These are phyloP conservation scores for Limnanthes douglasii DNA, from an alignment of 345 rosid genomes.

Conservation along the genomic window DNA sequence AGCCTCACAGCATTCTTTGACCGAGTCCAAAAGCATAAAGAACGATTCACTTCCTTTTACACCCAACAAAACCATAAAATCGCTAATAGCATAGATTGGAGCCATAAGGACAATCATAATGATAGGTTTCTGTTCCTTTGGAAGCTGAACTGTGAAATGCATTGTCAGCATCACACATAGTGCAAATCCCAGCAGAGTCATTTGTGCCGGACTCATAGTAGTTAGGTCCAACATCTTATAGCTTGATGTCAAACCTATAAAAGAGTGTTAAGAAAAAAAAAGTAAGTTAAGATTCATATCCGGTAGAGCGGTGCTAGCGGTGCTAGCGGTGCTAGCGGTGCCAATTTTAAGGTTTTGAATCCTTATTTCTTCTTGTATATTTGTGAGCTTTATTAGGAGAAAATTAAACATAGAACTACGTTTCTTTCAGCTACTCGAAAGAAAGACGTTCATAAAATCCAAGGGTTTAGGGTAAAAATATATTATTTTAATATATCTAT, in stretches of 20 bases:
- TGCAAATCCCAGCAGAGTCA: constrained; percentile 52
- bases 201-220: constrained; percentile 33
- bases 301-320: too few relatives aligned
- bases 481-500: too few relatives aligned
- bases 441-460: too few relatives aligned
- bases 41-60: constrained; percentile 62
- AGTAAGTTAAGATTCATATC: too few relatives aligned
- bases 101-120: constrained; percentile 82
- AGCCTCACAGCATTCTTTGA: constrained; percentile 94
- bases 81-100: constrained; percentile 62
- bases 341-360: too few relatives aligned
- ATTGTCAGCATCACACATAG: constrained; percentile 40
- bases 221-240: constrained; percentile 39
- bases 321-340: too few relatives aligned
- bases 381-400: too few relatives aligned
- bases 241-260: constrained; percentile 5
- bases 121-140: constrained; percentile 92
- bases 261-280: too few relatives aligned
- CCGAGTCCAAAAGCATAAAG: constrained; percentile 67
- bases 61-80: constrained; percentile 71
- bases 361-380: too few relatives aligned
- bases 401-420: too few relatives aligned
- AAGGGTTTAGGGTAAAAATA: too few relatives aligned
- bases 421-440: too few relatives aligned
- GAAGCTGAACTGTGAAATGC: constrained; percentile 82